Evolutionary conservation across 2,329 filamentous ascomycete genomes (phyloP).

Genomic region (Colletotrichum lindemuthianum): DNA sequence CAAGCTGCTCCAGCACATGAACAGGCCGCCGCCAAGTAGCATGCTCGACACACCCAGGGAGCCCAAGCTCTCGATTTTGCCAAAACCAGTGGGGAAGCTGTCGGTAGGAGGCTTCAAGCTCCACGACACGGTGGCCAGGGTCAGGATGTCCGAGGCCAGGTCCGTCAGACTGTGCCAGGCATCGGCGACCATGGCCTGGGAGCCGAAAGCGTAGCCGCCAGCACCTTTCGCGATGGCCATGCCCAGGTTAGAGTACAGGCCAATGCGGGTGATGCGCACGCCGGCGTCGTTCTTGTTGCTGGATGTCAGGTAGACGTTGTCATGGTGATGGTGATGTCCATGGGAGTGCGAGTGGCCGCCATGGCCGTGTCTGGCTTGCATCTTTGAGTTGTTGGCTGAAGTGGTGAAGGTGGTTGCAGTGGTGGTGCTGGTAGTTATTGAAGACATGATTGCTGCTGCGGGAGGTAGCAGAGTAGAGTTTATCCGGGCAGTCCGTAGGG

Average conservation of each 20-base stretch:
- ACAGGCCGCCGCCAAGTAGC: constrained; percentile 86
- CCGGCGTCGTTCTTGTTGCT: constrained; percentile 90
- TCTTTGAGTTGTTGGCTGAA: constrained; percentile 35
- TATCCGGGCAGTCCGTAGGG: constrained; percentile 27
- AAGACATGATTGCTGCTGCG: constrained; percentile 44
- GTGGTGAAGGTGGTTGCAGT: constrained; percentile 39
- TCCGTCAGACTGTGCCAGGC: constrained; percentile 96
- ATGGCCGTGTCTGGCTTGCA: constrained; percentile 60
- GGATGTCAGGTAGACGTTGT: constrained; percentile 84
- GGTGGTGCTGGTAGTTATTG: constrained; percentile 45
- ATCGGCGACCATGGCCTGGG: constrained; percentile 91
- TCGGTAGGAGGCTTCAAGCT: constrained; percentile 86
- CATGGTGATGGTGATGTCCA: constrained; percentile 76
- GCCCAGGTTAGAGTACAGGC: constrained; percentile 86
- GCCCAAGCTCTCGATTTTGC: constrained; percentile 96
- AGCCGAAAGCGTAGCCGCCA: constrained; percentile 94
- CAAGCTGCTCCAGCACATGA: constrained; percentile 87
- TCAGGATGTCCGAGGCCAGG: constrained; percentile 93
- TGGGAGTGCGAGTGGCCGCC: constrained; percentile 61
- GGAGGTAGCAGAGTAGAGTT: constrained; percentile 25
- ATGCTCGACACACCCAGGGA: constrained; percentile 93
- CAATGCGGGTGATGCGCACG: constrained; percentile 91
- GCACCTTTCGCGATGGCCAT: constrained; percentile 96
- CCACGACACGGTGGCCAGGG: constrained; percentile 92
- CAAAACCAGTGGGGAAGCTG: constrained; percentile 89